These are phyloP conservation scores for Umbilicus rupestris DNA, from an alignment of 164 flowering plant species.

Conservation along the genomic window DNA sequence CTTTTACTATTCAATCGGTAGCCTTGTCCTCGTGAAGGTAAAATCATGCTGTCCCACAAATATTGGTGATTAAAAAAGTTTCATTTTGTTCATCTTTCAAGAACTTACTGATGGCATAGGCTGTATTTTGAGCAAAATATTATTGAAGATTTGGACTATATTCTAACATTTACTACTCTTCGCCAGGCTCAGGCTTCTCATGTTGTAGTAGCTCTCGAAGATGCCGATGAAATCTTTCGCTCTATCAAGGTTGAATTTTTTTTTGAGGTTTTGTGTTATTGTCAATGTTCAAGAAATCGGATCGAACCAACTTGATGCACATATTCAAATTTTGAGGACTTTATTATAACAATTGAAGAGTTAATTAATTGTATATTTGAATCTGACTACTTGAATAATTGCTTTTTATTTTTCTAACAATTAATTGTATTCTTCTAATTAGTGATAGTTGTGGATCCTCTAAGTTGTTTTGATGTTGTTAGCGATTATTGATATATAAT, in stretches of 20 bases:
- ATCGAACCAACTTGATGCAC: too few relatives aligned
- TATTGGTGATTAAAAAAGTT: neutral
- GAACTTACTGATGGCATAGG: neutral
- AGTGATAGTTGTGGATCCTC: too few relatives aligned
- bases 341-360: too few relatives aligned
- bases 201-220: slow-evolving; percentile 36
- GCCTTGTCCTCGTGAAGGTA: slow-evolving; percentile 77
- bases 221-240: slow-evolving; percentile 68
- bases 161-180: neutral
- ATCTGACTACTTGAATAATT: too few relatives aligned
- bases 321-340: too few relatives aligned
- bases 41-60: neutral
- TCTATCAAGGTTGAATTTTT: slow-evolving; percentile 66
- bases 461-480: too few relatives aligned
- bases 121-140: neutral
- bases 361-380: too few relatives aligned
- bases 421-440: too few relatives aligned
- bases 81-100: neutral
- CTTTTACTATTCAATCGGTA: slow-evolving; percentile 56
- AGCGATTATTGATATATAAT: too few relatives aligned
- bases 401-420: too few relatives aligned
- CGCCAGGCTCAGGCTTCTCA: slow-evolving; percentile 52
- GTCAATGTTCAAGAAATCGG: too few relatives aligned
- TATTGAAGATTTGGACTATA: neutral
- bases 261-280: neutral